phyloP scores from a whole-genome alignment of 2,329 filamentous ascomycete species.

The Fusarium vanettenii region DNA sequence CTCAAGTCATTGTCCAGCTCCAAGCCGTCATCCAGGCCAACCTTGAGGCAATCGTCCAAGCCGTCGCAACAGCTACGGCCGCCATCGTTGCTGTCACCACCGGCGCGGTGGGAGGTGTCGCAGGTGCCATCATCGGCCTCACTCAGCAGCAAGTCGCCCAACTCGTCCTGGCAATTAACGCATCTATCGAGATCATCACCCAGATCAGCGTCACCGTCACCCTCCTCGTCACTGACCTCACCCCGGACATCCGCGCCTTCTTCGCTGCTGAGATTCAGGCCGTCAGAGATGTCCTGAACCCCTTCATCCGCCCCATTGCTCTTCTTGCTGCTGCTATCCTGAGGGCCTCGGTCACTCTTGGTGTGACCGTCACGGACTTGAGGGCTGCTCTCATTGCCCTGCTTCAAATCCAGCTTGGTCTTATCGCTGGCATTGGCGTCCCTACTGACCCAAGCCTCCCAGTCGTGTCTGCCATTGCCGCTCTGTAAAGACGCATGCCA shows the following conservation, averaged over 20 bases:
- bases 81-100: slow-evolving; percentile 19
- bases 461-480: neutral
- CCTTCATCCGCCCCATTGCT: slow-evolving; percentile 8
- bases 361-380: slow-evolving; percentile 3
- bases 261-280: slow-evolving; percentile 10
- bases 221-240: slow-evolving; percentile 2
- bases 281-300: neutral
- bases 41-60: neutral
- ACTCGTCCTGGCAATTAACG: neutral
- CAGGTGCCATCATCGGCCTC: neutral
- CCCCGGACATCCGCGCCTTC: neutral
- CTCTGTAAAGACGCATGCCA: neutral
- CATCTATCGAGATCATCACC: neutral
- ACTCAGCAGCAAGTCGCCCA: neutral
- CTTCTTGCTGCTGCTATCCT: slow-evolving; percentile 1
- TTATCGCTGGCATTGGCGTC: accelerated
- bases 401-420: neutral
- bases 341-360: neutral
- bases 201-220: neutral
- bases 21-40: slow-evolving; percentile 1
- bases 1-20: neutral
- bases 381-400: neutral
- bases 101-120: slow-evolving; percentile 18
- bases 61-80: neutral
- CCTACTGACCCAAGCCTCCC: neutral